Evolutionary conservation across 225 moss, liverwort and hornwort species (phyloP).

Genomic region (Bryum argenteum): DNA sequence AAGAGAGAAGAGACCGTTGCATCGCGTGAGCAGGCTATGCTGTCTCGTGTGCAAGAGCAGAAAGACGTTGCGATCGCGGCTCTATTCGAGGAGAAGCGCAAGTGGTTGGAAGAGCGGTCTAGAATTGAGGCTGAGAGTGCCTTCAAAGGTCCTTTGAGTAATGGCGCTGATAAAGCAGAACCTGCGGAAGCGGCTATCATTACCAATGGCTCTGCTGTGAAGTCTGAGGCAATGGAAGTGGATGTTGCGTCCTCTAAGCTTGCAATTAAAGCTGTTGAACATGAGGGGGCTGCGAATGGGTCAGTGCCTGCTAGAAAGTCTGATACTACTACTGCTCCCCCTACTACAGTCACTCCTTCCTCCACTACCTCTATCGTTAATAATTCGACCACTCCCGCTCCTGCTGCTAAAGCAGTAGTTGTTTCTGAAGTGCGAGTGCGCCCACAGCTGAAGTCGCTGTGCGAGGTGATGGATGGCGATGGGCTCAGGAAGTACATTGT

Average conservation of each 20-base stretch:
- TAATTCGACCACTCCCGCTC: constrained; percentile 40
- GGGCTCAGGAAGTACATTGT: constrained; percentile 99
- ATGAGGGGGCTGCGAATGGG: constrained; percentile 83
- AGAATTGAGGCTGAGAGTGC: constrained; percentile 89
- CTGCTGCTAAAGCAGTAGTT: constrained; percentile 67
- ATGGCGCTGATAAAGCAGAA: constrained; percentile 60
- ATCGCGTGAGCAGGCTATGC: constrained; percentile 94
- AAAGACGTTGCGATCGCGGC: constrained; percentile 99
- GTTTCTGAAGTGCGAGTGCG: constrained; percentile 98
- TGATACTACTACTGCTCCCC: constrained; percentile 41
- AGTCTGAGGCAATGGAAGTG: constrained; percentile 89
- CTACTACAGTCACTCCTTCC: constrained; percentile 33
- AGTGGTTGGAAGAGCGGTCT: constrained; percentile 98
- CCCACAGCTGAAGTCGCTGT: constrained; percentile 98
- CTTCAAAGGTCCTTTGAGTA: constrained; percentile 59
- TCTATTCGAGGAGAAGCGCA: constrained; percentile 99
- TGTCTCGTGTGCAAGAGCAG: constrained; percentile 96
- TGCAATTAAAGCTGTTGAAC: constrained; percentile 57
- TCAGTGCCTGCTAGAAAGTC: constrained; percentile 80
- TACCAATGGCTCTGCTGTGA: constrained; percentile 67
- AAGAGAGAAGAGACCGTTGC: constrained; percentile 87
- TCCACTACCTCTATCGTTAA: constrained; percentile 32
- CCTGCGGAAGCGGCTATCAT: constrained; percentile 46
- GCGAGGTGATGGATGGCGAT: constrained; percentile 99
- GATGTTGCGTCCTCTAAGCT: constrained; percentile 74